Evolutionary conservation across 441 rosid genomes (phyloP).

Genomic region (Mallotus repandus): DNA sequence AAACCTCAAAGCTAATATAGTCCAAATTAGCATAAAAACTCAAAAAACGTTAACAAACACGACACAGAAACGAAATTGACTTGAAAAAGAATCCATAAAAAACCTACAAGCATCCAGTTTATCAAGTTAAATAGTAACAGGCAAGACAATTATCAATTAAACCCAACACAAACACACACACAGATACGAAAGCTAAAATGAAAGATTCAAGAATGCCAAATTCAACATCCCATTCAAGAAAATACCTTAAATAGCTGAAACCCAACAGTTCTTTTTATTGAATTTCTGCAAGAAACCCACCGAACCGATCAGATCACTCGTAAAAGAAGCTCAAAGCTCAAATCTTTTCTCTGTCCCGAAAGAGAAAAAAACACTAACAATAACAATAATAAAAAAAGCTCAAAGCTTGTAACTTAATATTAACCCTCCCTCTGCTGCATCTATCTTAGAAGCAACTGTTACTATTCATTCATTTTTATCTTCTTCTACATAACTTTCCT

Average conservation of each 20-base stretch:
- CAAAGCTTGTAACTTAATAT: background rate
- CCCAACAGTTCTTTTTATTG: background rate
- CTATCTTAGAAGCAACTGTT: background rate
- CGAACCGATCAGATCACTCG: constrained; percentile 14
- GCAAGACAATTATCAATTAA: background rate
- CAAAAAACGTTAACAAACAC: background rate
- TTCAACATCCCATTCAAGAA: background rate
- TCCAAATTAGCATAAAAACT: background rate
- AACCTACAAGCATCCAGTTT: constrained; percentile 4
- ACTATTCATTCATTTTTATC: constrained; percentile 7
- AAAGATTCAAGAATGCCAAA: background rate
- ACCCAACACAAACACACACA: background rate
- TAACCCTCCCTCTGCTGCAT: background rate
- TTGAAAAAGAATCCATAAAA: background rate
- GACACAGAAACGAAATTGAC: background rate
- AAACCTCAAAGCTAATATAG: background rate
- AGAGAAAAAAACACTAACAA: background rate
- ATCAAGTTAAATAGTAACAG: background rate
- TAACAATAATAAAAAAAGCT: background rate
- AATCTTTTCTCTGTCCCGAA: background rate
- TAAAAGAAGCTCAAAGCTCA: constrained; percentile 5
- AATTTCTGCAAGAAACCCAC: background rate
- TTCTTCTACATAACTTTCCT: background rate
- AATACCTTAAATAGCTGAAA: constrained; percentile 4
- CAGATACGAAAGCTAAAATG: background rate